Evolutionary conservation across 352 stramenopile species (phyloP).

Genomic region (Pythium chondricola): DNA sequence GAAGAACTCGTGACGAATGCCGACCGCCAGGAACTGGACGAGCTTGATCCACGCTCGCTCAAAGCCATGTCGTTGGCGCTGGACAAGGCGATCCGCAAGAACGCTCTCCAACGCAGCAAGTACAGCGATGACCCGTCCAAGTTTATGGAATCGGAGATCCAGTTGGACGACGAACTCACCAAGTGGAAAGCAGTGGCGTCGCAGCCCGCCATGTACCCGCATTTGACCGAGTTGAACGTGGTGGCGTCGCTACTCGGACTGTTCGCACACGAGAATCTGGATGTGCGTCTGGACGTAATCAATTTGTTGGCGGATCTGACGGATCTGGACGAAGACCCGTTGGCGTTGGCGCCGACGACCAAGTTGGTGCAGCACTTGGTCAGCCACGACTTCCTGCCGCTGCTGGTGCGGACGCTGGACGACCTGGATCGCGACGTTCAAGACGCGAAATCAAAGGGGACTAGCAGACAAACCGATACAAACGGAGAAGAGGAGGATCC

Average conservation of each 20-base stretch:
- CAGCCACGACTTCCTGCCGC: slow-evolving; percentile 25
- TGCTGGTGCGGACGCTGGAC: slow-evolving; percentile 27
- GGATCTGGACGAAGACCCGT: slow-evolving; percentile 32
- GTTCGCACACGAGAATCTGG: slow-evolving; percentile 61
- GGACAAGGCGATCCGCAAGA: slow-evolving; percentile 56
- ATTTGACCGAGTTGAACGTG: slow-evolving; percentile 36
- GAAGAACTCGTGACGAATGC: slow-evolving; percentile 37
- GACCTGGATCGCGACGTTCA: slow-evolving; percentile 23
- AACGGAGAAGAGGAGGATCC: slow-evolving; percentile 22
- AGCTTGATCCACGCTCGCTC: slow-evolving; percentile 53
- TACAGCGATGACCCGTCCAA: slow-evolving; percentile 49
- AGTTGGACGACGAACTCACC: slow-evolving; percentile 31
- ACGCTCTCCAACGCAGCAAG: slow-evolving; percentile 55
- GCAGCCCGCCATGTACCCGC: slow-evolving; percentile 36
- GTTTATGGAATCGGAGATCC: slow-evolving; percentile 67
- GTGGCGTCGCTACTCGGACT: slow-evolving; percentile 50
- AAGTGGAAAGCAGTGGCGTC: slow-evolving; percentile 38
- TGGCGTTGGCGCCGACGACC: slow-evolving; percentile 25
- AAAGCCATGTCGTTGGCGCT: slow-evolving; percentile 34
- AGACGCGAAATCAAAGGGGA: slow-evolving; percentile 18
- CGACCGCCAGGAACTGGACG: slow-evolving; percentile 35
- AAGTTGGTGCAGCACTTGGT: slow-evolving; percentile 34
- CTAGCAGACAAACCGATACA: background rate
- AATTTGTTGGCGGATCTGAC: slow-evolving; percentile 47
- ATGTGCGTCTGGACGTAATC: slow-evolving; percentile 34